Conservation (phyloP, 163 green algal genomes). For the Trebouxiophyceae sp. region DNA sequence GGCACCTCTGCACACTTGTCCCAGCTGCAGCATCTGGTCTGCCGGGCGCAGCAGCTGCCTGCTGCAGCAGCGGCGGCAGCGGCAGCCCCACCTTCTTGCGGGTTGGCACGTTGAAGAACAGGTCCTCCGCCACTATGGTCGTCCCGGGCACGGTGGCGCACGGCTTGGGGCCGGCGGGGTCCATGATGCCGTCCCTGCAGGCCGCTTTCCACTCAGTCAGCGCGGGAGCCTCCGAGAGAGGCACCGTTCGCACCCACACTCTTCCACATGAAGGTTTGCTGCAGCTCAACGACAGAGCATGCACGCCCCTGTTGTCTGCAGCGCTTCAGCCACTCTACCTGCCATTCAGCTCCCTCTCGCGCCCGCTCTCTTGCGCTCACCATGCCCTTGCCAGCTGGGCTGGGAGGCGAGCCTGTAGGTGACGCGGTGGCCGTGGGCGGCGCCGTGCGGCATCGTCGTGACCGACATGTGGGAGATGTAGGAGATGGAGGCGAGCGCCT, state of each 20-base stretch:
- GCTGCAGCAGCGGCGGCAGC: no score
- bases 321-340: no score
- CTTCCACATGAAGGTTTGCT: background rate
- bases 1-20: no score
- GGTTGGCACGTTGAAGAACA: conserved; percentile 94
- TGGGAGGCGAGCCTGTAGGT: conserved; percentile 35
- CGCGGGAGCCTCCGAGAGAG: no score
- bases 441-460: conserved; percentile 72
- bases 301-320: no score
- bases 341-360: no score
- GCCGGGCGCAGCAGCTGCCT: no score
- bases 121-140: conserved; percentile 84
- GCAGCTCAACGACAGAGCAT: no score
- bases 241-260: no score
- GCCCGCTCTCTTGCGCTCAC: no score
- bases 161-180: conserved; percentile 51
- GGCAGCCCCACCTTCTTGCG: conserved; percentile 55
- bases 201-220: no score
- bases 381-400: background rate
- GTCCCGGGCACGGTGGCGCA: conserved; percentile 70
- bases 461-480: conserved; percentile 88
- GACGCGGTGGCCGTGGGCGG: conserved; percentile 53
- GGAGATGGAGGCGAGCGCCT: conserved; percentile 71
- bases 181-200: conserved; percentile 51
- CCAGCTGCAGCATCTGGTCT: no score